Evolutionary conservation across 495 filamentous ascomycete species (phyloP).

Genomic region (Penicillium subrubescens): DNA sequence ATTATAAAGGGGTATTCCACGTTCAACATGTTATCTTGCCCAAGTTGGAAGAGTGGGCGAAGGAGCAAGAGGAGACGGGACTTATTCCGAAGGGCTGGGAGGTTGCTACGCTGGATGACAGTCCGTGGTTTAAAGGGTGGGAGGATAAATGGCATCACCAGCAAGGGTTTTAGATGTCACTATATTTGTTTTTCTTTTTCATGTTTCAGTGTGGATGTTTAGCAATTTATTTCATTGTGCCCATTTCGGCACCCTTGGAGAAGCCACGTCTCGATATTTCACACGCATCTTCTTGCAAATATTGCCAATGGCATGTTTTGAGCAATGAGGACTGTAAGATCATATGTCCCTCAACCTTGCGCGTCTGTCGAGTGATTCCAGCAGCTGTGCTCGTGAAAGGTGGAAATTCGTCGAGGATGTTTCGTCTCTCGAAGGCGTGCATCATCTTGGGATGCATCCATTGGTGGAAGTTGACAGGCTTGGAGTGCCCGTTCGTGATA

Average conservation of each 20-base stretch:
- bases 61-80: constrained; percentile 70
- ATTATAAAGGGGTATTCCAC: constrained; percentile 87
- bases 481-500: not conserved
- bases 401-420: not conserved
- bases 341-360: not conserved
- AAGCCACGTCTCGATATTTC: not conserved
- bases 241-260: not conserved
- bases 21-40: constrained; percentile 76
- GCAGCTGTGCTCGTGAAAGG: not conserved
- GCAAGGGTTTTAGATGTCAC: constrained; percentile 62
- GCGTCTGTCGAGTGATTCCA: not conserved
- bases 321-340: not conserved
- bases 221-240: not conserved
- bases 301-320: not conserved
- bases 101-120: constrained; percentile 74
- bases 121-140: constrained; percentile 83
- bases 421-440: not conserved
- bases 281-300: not conserved
- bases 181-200: constrained; percentile 14
- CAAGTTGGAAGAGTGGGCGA: constrained; percentile 63
- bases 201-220: not conserved
- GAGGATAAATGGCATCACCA: constrained; percentile 77
- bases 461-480: not conserved
- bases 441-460: not conserved
- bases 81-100: constrained; percentile 67